phyloP scores from a whole-genome alignment of 169 alveolate genomes.

The Plasmodium sp. region DNA sequence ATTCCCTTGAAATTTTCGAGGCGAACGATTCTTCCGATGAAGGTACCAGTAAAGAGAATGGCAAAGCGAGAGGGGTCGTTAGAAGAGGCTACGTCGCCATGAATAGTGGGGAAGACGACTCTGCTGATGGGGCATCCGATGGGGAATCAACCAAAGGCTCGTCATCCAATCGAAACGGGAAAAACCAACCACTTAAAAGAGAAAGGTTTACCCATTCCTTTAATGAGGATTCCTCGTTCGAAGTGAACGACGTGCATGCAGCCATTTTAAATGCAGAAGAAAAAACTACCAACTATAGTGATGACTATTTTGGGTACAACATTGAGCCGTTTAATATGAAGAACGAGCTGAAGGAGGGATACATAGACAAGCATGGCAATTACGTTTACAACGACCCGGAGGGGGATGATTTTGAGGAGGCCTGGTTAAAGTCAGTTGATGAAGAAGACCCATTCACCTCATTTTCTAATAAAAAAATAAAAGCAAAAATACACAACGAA shows the following conservation, averaged over 20 bases:
- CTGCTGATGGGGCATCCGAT: not conserved
- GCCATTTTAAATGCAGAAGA: constrained; percentile 63
- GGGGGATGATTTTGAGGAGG: constrained; percentile 59
- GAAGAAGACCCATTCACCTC: constrained; percentile 62
- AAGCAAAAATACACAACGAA: constrained; percentile 27
- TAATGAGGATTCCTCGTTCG: constrained; percentile 66
- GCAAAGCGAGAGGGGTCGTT: not conserved
- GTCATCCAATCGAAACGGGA: not conserved
- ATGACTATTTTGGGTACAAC: constrained; percentile 70
- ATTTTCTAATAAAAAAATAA: constrained; percentile 29
- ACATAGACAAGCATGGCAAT: constrained; percentile 76
- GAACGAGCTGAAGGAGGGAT: constrained; percentile 77
- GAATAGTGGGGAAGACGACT: not conserved
- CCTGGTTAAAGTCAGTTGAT: constrained; percentile 70
- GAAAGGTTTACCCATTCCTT: constrained; percentile 60
- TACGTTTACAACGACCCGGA: constrained; percentile 57
- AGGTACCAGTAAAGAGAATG: not conserved
- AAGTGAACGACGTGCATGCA: constrained; percentile 45
- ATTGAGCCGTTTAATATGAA: constrained; percentile 81
- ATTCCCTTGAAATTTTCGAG: not conserved
- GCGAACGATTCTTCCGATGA: not conserved
- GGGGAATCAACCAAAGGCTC: not conserved
- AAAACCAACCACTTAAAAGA: not conserved
- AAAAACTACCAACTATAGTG: constrained; percentile 36
- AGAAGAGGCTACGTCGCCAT: not conserved